These are phyloP conservation scores for Neonectria coccinea DNA, from an alignment of 2,329 filamentous ascomycete species.

Conservation along the genomic window DNA sequence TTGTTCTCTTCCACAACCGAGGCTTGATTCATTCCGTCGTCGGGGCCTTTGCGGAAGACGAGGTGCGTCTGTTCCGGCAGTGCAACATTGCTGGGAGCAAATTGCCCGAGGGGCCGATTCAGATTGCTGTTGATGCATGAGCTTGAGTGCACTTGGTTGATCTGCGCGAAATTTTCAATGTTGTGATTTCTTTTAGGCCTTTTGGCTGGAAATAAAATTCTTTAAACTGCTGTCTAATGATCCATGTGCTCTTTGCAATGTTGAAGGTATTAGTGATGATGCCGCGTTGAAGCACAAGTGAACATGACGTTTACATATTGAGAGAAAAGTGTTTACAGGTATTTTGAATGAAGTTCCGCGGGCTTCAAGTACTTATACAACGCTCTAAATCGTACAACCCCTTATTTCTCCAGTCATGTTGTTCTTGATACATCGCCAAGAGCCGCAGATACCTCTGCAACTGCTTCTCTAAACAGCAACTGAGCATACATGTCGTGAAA, in stretches of 20 bases:
- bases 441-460: conserved; percentile 34
- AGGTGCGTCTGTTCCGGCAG: conserved; percentile 80
- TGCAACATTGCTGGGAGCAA: conserved; percentile 80
- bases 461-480: conserved; percentile 43
- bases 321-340: background rate
- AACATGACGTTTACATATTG: background rate
- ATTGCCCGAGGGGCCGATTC: conserved; percentile 62
- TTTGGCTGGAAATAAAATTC: background rate
- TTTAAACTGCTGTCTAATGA: background rate
- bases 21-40: conserved; percentile 81
- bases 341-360: background rate
- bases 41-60: conserved; percentile 78
- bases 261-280: background rate
- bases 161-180: background rate
- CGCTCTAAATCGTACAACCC: background rate
- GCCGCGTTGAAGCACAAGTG: background rate
- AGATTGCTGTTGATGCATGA: conserved; percentile 4
- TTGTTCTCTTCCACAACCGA: conserved; percentile 83
- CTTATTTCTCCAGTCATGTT: too few species aligned
- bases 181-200: background rate
- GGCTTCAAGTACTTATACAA: background rate
- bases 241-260: background rate
- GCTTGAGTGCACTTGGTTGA: background rate
- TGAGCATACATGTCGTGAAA: conserved; percentile 45
- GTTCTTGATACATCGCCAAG: background rate